Conservation (phyloP, 2,329 filamentous ascomycete genomes). For the Hymenoscyphus occultus region DNA sequence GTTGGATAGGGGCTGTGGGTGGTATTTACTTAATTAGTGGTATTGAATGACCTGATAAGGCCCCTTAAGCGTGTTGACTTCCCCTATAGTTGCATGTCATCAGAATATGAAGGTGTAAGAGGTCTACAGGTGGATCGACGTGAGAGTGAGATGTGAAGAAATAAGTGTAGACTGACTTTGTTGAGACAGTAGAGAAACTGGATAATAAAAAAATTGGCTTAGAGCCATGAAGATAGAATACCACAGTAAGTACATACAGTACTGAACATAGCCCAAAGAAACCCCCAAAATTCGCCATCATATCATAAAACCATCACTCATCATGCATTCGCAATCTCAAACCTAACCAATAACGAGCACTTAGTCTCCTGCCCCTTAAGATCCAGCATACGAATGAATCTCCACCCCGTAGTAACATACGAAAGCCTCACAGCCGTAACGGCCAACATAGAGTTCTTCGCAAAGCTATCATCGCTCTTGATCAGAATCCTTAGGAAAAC, state of each 20-base stretch:
- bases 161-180: no score
- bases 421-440: conserved; percentile 58
- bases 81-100: no score
- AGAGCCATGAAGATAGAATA: neutral
- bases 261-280: neutral
- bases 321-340: conserved; percentile 49
- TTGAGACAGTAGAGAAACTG: no score
- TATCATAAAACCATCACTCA: neutral
- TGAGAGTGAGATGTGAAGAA: no score
- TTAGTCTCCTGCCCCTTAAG: conserved; percentile 61
- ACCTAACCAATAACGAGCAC: conserved; percentile 59
- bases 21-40: neutral
- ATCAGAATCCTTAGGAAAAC: conserved; percentile 62
- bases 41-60: no score
- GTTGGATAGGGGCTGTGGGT: neutral
- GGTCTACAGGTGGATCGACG: no score
- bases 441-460: conserved; percentile 59
- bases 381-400: conserved; percentile 63
- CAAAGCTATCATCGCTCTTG: conserved; percentile 64
- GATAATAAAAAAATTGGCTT: no score
- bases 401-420: conserved; percentile 58
- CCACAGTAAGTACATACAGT: neutral
- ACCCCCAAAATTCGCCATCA: neutral
- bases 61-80: no score
- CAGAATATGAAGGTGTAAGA: no score